Conservation (phyloP, 192 early-diverging fungal species). For the Rhizophagus prolifer region DNA sequence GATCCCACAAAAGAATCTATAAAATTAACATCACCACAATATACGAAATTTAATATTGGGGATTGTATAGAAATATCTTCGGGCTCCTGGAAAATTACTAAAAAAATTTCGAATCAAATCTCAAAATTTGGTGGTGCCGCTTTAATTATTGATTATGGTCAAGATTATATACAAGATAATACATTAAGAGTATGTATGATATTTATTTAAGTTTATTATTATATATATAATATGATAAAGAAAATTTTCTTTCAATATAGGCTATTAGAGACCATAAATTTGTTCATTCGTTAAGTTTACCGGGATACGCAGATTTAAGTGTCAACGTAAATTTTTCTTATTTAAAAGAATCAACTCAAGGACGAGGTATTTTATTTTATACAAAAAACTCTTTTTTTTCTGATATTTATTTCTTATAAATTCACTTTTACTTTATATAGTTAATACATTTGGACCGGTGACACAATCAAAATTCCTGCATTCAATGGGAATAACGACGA, state of each 20-base stretch:
- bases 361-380: constrained; percentile 34
- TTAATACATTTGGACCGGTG: constrained; percentile 69
- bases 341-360: constrained; percentile 57
- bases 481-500: constrained; percentile 76
- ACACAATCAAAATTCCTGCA: constrained; percentile 79
- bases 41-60: constrained; percentile 62
- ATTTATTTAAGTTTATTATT: too few species aligned
- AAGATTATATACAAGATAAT: constrained; percentile 70
- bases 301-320: constrained; percentile 86
- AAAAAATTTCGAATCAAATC: constrained; percentile 71
- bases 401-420: neutral
- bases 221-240: too few species aligned
- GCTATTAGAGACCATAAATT: constrained; percentile 86
- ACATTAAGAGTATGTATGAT: constrained; percentile 65
- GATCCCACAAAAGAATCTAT: constrained; percentile 49
- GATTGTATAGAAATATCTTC: constrained; percentile 84
- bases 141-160: constrained; percentile 89
- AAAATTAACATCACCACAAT: constrained; percentile 35
- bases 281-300: constrained; percentile 69
- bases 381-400: neutral
- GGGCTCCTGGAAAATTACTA: constrained; percentile 65
- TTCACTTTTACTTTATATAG: constrained; percentile 31
- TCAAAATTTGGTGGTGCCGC: constrained; percentile 66
- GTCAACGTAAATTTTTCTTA: constrained; percentile 89
- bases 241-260: constrained; percentile 37